Evolutionary conservation across 176 grass and related monocot genomes (phyloP), one percentile per base, ranked within the genome.

Genomic region (Juncus inflexus): DNA sequence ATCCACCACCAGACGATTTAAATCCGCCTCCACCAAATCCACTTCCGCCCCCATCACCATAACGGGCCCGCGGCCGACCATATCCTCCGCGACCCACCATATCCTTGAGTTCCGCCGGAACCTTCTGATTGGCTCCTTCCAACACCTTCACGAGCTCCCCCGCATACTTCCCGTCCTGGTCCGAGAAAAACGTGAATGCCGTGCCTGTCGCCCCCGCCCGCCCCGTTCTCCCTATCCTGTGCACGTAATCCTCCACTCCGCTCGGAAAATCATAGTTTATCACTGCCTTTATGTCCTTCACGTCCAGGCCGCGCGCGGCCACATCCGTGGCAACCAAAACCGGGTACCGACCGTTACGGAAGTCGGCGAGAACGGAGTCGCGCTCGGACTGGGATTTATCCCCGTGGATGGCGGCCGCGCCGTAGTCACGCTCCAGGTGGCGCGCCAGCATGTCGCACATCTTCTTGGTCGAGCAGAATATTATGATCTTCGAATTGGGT

Each of bases 151-250:
- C 87, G 37, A 97, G 81, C 12, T 91, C 87, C 45, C 79, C 68
- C 72, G 87, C 91, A 60, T 91, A 78, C 63, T 91, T 91, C 2
- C 87, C 77, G 74, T 97, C 92, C 38, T 86, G 79, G 0, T 91
- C 84, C 58, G 79, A 87, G n/a, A 97, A 97, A 81, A 97, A 97
- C 57, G 92, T 91, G 73, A 83, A 91, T 28, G 92, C 82, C 73
- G 80, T 59, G 60, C 92, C 92, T 3, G 77, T 91, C 0, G 92
- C 92, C 40, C 87, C 87, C 16, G 92, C 92, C 64, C 87, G 67
- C n/a, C 92, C 92, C 14, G 92, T 97, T 40, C 92, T 91, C 58
- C 92, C 92, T 72, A 97, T 97, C 86, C 92, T 83, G 62, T 97
- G 92, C 68, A 97, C 87, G 72, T 97, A 97, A 56, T 91, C 92